These are phyloP conservation scores for Penicillium herquei DNA, from an alignment of 495 filamentous ascomycete species.

Conservation along the genomic window DNA sequence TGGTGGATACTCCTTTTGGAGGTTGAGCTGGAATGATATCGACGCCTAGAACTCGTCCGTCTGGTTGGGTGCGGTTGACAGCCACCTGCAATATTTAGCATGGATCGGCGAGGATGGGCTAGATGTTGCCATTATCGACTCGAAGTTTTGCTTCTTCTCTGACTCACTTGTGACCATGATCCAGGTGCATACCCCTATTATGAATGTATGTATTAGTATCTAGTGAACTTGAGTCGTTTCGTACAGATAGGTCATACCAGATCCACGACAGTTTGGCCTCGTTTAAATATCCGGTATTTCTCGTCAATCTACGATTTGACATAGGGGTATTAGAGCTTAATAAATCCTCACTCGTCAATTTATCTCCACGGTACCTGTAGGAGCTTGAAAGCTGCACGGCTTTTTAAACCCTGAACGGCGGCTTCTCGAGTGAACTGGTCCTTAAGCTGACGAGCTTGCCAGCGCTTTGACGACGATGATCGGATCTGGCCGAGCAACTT, in stretches of 20 bases:
- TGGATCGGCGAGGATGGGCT: too few relatives aligned
- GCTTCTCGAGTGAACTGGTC: conserved; percentile 73
- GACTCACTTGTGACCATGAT: conserved; percentile 80
- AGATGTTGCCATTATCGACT: too few relatives aligned
- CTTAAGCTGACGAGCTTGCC: conserved; percentile 72
- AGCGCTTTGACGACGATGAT: conserved; percentile 70
- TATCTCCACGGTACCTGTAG: conserved; percentile 55
- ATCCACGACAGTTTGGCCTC: conserved; percentile 84
- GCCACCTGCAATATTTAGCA: conserved; percentile 61
- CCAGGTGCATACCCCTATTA: conserved; percentile 88
- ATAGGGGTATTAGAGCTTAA: neutral
- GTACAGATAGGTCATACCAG: conserved; percentile 49
- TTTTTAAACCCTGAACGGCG: conserved; percentile 73
- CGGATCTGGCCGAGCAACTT: conserved; percentile 16
- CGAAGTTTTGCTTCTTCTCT: neutral
- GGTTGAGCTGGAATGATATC: conserved; percentile 92
- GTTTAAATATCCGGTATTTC: conserved; percentile 73
- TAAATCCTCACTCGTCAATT: neutral
- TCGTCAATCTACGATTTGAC: conserved; percentile 62
- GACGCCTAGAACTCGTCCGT: conserved; percentile 81
- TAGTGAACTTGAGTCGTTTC: neutral
- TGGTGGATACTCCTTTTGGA: conserved; percentile 81
- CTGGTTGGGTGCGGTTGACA: conserved; percentile 67
- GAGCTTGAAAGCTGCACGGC: conserved; percentile 90
- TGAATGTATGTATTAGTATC: conserved; percentile 1